Percentiles rank a stretch among this genome's conserved stretches.
Evolutionary conservation across 257 asterid species (phyloP).

Genomic region (Solanum virginianum): DNA sequence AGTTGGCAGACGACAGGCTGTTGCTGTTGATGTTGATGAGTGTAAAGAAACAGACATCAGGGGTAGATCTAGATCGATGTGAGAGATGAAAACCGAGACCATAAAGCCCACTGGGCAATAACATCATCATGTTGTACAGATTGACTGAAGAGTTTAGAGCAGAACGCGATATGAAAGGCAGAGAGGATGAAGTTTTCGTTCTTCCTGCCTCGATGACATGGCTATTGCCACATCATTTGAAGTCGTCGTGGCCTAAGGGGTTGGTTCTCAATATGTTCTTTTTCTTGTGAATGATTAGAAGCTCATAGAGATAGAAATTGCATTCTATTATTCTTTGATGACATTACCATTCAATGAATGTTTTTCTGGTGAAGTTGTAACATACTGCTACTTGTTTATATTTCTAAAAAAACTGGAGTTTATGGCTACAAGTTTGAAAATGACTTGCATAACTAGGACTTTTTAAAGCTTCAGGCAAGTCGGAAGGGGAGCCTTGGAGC

Average conservation of each 20-base stretch:
- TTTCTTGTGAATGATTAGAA: background rate
- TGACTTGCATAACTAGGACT: background rate
- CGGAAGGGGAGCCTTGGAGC: no score
- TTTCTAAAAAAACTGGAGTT: background rate
- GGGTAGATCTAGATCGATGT: conserved; percentile 28
- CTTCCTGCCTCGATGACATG: background rate
- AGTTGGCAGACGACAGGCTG: conserved; percentile 15
- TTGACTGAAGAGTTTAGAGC: background rate
- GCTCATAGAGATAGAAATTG: background rate
- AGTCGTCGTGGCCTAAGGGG: background rate
- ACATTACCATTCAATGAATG: background rate
- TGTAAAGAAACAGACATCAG: conserved; percentile 15
- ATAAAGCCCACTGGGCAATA: conserved; percentile 4
- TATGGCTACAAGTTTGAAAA: background rate
- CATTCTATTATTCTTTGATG: background rate
- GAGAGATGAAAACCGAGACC: conserved; percentile 6
- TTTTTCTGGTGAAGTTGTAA: background rate
- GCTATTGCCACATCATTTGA: background rate
- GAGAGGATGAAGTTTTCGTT: background rate
- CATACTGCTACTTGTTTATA: background rate
- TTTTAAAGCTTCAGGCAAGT: background rate
- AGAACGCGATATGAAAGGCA: conserved; percentile 1
- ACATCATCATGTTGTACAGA: conserved; percentile 1
- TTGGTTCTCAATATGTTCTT: background rate
- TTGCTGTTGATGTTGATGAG: conserved; percentile 12